Evolutionary conservation across 768 basidiomycete species (phyloP), one percentile per base, ranked within the genome.

Genomic region (Podaxis sp.): DNA sequence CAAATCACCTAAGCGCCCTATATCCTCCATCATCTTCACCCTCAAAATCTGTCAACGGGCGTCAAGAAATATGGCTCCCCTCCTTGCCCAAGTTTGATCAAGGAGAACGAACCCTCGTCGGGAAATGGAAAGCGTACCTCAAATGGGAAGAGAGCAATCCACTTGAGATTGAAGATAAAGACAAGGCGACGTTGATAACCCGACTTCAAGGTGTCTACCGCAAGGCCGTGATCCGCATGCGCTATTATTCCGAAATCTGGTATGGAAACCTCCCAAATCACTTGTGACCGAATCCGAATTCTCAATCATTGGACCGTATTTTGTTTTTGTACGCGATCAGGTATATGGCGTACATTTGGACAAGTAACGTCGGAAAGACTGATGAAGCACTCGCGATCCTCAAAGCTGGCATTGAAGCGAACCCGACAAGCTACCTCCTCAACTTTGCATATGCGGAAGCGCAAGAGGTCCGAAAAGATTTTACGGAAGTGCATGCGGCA

Each of bases 141-240:
- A 95, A 95, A 68, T 98, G 92, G 91, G 96, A 99, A 74, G 93
- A 96, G 73, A 83, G 83, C 66, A 98, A 99, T 71, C 96, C 95
- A 0, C 83, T 98, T 57, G 93, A 95, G 74, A 85, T 99, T 44
- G 94, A 96, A 66, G 91, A 92, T 56, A 89, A 87, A 70, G 94
- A 96, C 67, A 82, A 84, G 64, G 75, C 79, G 1, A 82, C 82
- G 7, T 74, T 97, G 41, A 80, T 88, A 53, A 81, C 79, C 4
- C 83, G 97, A 26, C 80, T 99, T 11, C 87, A 88, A 69, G 86
- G 88, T 50, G 91, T 93, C 20, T 94, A 97, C 72, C 83, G 89
- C 66, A 95, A 96, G 75, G 95, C 95, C 10, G 79, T 97, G 54
- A 88, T 92, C 54, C 86, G 92, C 62, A 93, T 98, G 93, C 82